Conservation (phyloP, 208 protist genomes). For the Acanthamoeba triangularis region DNA sequence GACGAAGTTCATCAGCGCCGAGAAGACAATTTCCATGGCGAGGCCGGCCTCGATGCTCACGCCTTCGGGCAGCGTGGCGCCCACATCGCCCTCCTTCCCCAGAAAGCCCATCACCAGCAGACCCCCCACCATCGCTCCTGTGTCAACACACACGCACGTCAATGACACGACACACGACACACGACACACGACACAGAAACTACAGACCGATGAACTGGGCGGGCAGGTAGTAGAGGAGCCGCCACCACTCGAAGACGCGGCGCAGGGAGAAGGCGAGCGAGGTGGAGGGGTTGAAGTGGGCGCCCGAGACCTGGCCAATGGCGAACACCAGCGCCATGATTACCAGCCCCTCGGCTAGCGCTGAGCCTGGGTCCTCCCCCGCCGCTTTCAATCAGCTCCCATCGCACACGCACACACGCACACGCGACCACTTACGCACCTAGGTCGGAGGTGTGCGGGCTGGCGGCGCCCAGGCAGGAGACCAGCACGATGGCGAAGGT, state of each 20-base stretch:
- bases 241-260: background rate
- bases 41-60: background rate
- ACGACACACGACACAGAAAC: background rate
- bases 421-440: background rate
- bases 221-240: slow-evolving; percentile 26
- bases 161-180: background rate
- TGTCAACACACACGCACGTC: background rate
- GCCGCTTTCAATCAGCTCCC: too few relatives aligned
- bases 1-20: background rate
- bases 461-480: background rate
- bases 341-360: background rate
- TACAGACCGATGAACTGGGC: slow-evolving; percentile 2
- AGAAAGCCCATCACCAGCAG: background rate
- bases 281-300: background rate
- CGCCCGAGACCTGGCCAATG: slow-evolving; percentile 11
- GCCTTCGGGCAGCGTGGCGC: background rate
- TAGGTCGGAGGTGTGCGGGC: background rate
- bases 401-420: too few relatives aligned
- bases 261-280: slow-evolving; percentile 2
- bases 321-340: slow-evolving; percentile 23
- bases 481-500: background rate
- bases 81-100: background rate
- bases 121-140: background rate
- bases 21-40: background rate
- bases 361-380: background rate